phyloP scores from a whole-genome alignment of 176 grass and related monocot genomes.

The Aegilops bicornis region DNA sequence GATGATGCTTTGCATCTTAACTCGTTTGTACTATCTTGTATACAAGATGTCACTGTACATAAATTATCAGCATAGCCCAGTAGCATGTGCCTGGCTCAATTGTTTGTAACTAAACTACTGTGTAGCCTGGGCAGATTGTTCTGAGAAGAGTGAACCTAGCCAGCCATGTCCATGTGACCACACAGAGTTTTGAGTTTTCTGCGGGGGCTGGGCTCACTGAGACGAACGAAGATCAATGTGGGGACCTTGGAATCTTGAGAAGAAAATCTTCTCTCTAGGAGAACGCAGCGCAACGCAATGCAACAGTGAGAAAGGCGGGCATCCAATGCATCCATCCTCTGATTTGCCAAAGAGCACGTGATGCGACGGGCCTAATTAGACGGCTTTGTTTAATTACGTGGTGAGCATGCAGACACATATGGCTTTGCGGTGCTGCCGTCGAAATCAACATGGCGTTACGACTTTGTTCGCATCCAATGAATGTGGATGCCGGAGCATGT shows the following conservation, averaged over 20 bases:
- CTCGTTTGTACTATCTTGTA: not conserved
- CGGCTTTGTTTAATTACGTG: not conserved
- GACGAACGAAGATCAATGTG: not conserved
- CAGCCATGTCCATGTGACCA: not conserved
- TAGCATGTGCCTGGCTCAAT: not conserved
- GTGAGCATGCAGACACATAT: not conserved
- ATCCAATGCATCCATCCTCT: not conserved
- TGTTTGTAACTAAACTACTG: not conserved
- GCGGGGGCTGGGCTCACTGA: not conserved
- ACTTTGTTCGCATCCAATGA: not conserved
- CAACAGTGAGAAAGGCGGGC: not conserved
- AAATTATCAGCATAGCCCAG: not conserved
- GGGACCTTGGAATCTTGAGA: not conserved
- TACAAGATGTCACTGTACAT: not conserved
- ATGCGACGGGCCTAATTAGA: not conserved
- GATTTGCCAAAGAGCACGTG: constrained; percentile 4
- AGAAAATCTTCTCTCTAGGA: not conserved
- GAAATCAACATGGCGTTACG: not conserved
- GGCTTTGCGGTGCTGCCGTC: not conserved
- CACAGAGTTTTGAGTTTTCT: not conserved
- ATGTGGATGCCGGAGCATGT: not conserved
- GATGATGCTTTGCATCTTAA: not conserved
- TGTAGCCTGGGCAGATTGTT: not conserved
- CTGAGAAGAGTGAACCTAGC: not conserved
- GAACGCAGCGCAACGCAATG: not conserved